A percentile compares a stretch with the other conserved stretches of the same genome.
Conservation (phyloP, 1,139 yeast species). For the Sugiyamaella paludigena region DNA sequence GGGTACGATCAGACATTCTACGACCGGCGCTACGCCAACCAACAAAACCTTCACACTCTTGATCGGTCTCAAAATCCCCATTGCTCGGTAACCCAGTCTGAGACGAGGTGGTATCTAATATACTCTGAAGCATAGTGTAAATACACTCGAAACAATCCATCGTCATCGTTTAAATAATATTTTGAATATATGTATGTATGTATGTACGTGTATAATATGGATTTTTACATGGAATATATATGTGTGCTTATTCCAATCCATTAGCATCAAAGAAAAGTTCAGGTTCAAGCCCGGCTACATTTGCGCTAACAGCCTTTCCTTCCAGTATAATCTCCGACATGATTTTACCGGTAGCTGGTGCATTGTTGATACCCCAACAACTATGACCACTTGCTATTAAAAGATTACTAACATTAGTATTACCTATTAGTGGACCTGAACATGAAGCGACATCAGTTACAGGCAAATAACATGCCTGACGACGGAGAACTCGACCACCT, state of each 20-base stretch:
- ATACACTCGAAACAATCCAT: too few relatives aligned
- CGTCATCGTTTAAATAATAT: too few relatives aligned
- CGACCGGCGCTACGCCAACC: too few relatives aligned
- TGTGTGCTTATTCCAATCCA: conserved; percentile 2
- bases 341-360: conserved; percentile 93
- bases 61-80: too few relatives aligned
- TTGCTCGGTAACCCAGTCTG: too few relatives aligned
- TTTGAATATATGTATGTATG: too few relatives aligned
- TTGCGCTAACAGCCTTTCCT: conserved; percentile 78
- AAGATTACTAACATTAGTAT: conserved; percentile 77
- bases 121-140: too few relatives aligned
- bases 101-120: too few relatives aligned
- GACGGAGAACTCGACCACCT: conserved; percentile 71
- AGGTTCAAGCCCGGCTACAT: conserved; percentile 79
- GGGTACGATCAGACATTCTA: too few relatives aligned
- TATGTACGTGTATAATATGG: too few relatives aligned
- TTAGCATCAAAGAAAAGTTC: conserved; percentile 64
- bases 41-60: too few relatives aligned
- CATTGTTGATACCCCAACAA: conserved; percentile 98
- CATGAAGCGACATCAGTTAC: conserved; percentile 89
- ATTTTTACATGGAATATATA: too few relatives aligned
- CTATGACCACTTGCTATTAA: conserved; percentile 90
- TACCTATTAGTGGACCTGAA: conserved; percentile 92
- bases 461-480: conserved; percentile 95
- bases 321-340: conserved; percentile 85